Conservation (phyloP, 208 protist species). For the Crithidia bombi region DNA sequence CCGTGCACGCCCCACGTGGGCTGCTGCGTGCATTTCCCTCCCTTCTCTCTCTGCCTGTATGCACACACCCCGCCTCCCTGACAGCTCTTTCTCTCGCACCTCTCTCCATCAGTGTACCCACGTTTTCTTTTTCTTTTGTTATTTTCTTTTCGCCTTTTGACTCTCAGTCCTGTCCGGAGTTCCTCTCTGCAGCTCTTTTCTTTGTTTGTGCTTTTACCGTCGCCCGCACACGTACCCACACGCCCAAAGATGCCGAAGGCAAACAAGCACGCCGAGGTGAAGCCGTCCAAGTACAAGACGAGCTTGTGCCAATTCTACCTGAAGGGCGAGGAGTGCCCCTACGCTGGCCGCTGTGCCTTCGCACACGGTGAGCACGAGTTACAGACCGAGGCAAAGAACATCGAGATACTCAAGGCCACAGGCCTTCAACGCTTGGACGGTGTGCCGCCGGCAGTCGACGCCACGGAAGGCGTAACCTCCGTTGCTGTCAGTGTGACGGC, state of each 20-base stretch:
- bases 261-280: conserved; percentile 68
- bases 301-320: conserved; percentile 74
- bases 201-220: no score
- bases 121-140: neutral
- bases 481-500: conserved; percentile 12
- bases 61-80: no score
- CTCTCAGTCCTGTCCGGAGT: conserved; percentile 12
- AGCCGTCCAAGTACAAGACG: conserved; percentile 91
- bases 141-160: neutral
- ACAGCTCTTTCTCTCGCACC: neutral
- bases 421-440: conserved; percentile 74
- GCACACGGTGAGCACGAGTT: conserved; percentile 85
- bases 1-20: no score
- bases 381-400: conserved; percentile 69
- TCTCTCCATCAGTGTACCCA: neutral
- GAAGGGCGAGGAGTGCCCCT: conserved; percentile 67
- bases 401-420: conserved; percentile 63
- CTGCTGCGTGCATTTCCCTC: no score
- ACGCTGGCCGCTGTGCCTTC: conserved; percentile 74
- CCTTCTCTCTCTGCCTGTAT: no score
- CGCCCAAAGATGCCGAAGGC: conserved; percentile 43
- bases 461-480: neutral
- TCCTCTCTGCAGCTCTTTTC: neutral
- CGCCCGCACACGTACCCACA: no score
- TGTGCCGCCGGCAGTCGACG: conserved; percentile 11